Conservation (phyloP, 129 eudicot genomes). For the Solidago caesia region DNA sequence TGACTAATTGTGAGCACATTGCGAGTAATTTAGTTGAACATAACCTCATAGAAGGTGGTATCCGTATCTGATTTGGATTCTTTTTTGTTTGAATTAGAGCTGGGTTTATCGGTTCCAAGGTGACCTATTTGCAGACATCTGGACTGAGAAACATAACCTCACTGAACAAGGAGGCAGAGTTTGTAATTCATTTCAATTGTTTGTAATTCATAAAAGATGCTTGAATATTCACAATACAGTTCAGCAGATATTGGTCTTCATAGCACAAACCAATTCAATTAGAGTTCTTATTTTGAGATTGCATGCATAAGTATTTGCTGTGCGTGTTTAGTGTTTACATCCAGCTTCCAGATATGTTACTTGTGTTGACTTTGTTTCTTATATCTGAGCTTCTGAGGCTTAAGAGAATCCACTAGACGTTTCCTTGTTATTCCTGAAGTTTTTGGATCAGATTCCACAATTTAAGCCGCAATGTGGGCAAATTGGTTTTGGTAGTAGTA, state of each 20-base stretch:
- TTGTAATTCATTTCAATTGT: conserved; percentile 33
- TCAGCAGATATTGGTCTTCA: not conserved
- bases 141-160: conserved; percentile 16
- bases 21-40: conserved; percentile 21
- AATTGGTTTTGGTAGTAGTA: no score
- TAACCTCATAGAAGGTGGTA: conserved; percentile 2
- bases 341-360: not conserved
- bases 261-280: conserved; percentile 5
- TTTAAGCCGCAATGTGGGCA: no score
- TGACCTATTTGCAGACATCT: conserved; percentile 51
- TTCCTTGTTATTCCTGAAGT: no score
- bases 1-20: not conserved
- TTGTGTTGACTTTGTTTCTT: not conserved
- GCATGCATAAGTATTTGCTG: not conserved
- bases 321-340: conserved; percentile 18
- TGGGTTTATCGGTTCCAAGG: conserved; percentile 93
- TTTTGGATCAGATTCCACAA: no score
- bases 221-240: conserved; percentile 1
- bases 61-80: conserved; percentile 42
- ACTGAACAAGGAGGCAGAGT: conserved; percentile 45
- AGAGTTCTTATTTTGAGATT: not conserved
- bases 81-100: conserved; percentile 64
- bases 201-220: conserved; percentile 32
- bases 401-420: no score
- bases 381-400: no score